These are phyloP conservation scores for Fusarium sp. DNA, from an alignment of 2,329 filamentous ascomycete species.

Conservation along the genomic window DNA sequence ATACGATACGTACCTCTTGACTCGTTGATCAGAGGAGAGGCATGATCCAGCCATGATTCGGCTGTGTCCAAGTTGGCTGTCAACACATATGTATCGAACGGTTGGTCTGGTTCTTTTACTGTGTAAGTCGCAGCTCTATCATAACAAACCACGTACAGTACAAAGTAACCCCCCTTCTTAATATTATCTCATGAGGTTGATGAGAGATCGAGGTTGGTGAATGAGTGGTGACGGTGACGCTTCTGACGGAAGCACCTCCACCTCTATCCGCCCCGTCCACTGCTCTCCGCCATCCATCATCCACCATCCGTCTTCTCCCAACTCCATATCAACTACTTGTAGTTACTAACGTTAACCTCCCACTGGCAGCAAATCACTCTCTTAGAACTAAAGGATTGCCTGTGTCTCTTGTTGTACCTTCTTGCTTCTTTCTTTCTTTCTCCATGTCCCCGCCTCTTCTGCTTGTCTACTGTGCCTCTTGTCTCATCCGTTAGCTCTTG, in stretches of 20 bases:
- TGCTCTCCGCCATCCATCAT: conserved; percentile 43
- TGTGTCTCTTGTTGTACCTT: conserved; percentile 13
- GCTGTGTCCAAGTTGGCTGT: background rate
- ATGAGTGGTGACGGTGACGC: conserved; percentile 48
- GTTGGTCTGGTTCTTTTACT: background rate
- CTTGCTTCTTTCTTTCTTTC: conserved; percentile 2
- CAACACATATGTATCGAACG: conserved; percentile 7
- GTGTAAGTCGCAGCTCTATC: background rate
- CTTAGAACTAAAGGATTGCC: conserved; percentile 28
- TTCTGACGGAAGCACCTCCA: conserved; percentile 45
- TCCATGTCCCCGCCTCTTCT: background rate
- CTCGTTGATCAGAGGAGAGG: conserved; percentile 5
- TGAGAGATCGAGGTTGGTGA: conserved; percentile 8
- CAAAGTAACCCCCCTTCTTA: background rate
- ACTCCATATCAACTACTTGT: conserved; percentile 5
- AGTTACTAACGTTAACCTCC: conserved; percentile 15
- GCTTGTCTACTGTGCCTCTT: conserved; percentile 3
- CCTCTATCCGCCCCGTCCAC: conserved; percentile 40
- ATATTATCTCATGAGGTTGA: background rate
- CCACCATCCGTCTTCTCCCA: conserved; percentile 34
- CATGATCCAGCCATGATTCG: conserved; percentile 39
- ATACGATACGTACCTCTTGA: conserved; percentile 21
- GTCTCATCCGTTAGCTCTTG: conserved; percentile 12
- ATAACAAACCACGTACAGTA: background rate
- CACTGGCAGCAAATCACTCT: conserved; percentile 35